phyloP scores from a whole-genome alignment of 805 yeast genomes.

The Saccharomyces jurei region DNA sequence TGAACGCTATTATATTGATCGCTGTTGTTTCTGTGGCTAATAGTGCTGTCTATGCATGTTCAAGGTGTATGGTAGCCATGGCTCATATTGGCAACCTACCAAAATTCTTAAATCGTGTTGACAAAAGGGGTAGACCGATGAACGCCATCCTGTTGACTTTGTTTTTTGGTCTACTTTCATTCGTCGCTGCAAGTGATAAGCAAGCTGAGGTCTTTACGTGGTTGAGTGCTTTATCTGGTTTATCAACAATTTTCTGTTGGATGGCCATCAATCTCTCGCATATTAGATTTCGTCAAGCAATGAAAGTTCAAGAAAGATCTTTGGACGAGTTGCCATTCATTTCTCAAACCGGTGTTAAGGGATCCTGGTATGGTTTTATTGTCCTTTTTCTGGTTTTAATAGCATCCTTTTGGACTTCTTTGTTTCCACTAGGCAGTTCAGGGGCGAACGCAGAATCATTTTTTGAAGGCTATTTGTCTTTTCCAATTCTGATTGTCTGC shows the following conservation, averaged over 20 bases:
- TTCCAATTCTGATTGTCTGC: conserved; percentile 54
- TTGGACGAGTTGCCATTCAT: conserved; percentile 55
- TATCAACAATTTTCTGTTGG: conserved; percentile 49
- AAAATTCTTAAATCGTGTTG: conserved; percentile 54
- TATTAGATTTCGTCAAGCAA: conserved; percentile 48
- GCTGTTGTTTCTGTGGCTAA: conserved; percentile 69
- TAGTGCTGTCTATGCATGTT: conserved; percentile 61
- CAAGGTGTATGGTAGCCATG: conserved; percentile 60
- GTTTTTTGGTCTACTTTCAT: conserved; percentile 49
- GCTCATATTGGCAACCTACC: conserved; percentile 64
- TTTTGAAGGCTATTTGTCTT: conserved; percentile 59
- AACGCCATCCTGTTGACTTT: conserved; percentile 53
- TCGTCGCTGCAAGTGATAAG: conserved; percentile 42
- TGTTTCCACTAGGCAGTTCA: conserved; percentile 54
- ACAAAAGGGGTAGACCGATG: conserved; percentile 70
- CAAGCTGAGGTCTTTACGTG: conserved; percentile 46
- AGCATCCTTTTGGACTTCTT: conserved; percentile 73
- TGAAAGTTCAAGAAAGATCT: conserved; percentile 46
- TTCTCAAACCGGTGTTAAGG: conserved; percentile 55
- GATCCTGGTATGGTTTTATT: conserved; percentile 50
- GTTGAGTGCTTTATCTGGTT: conserved; percentile 46
- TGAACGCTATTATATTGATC: conserved; percentile 63
- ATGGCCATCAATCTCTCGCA: conserved; percentile 44
- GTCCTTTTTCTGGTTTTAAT: conserved; percentile 50
- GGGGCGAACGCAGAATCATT: conserved; percentile 46